Base-by-base conservation (phyloP, 257 asterid species). In the Verbascum thapsus region DNA sequence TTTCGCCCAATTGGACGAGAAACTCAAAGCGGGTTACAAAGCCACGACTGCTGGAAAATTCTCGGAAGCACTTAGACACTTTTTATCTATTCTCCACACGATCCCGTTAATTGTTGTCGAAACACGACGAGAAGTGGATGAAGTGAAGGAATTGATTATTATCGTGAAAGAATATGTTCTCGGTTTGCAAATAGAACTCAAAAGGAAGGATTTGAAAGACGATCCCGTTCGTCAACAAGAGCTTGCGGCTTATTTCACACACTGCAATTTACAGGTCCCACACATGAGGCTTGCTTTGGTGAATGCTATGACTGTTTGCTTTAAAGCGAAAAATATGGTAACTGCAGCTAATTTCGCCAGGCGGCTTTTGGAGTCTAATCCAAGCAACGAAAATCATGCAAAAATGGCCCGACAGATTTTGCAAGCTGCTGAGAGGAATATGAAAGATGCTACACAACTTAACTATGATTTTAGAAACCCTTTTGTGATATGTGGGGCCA, bases 191-290 rank as follows among this genome's bases (percentile, higher is more conserved):
- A 78, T 90, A 90, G 98, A 90, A 80, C 84, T 90, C 19, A 82
- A 79, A 80, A 85, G 92, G 81, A 90, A 81, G 83, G 91, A 85
- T 68, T 15, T 75, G 56, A 83, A 45, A 64, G 95, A 80, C 40
- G 53, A 90, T 35, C 95, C 88, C 0, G 60, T 76, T 57, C 98
- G 96, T 68, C 95, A 83, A 71, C 98, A 87, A 71, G 98, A 90
- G 69, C 78, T 90, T n/a, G 95, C 96, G 7, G 96, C 98, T 20
- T 90, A 87, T 61, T 90, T 90, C 63, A 90, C 98, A 11, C 96
- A 90, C 53, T 90, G 95, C 37, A 87, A 72, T 69, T 86, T 87
- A 52, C 95, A 87, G 76, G 63, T 71, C 63, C 95, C 97, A 1
- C 98, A 90, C 81, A 49, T 57, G 56, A 77, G 98, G 47, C 95